Evolutionary conservation across 805 yeast species (phyloP).

Genomic region (Wickerhamiella occidentalis): DNA sequence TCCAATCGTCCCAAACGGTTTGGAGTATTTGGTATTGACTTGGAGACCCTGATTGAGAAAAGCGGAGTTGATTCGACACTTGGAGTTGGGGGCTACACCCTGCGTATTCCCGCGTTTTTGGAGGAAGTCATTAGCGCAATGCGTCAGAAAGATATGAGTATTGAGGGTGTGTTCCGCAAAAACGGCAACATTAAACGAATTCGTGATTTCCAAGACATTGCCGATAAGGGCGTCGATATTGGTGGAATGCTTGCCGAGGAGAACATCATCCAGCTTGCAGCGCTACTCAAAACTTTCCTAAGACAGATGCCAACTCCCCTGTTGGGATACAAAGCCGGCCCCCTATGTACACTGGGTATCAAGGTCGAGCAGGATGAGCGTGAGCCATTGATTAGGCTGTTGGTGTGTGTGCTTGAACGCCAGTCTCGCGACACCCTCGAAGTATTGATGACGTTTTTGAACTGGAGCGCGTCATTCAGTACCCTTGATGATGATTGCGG

Average conservation of each 20-base stretch:
- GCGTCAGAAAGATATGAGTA: constrained; percentile 85
- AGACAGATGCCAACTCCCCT: constrained; percentile 90
- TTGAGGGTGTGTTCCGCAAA: constrained; percentile 88
- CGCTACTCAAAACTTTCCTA: constrained; percentile 77
- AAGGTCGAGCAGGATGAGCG: constrained; percentile 23
- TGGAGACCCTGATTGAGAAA: constrained; percentile 51
- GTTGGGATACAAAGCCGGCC: constrained; percentile 61
- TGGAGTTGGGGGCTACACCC: constrained; percentile 62
- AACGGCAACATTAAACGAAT: constrained; percentile 87
- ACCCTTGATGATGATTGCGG: constrained; percentile 82
- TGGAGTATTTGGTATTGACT: constrained; percentile 67
- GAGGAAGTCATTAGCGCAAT: constrained; percentile 78
- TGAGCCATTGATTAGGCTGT: constrained; percentile 28
- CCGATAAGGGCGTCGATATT: constrained; percentile 60
- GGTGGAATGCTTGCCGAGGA: constrained; percentile 63
- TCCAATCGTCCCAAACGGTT: constrained; percentile 18
- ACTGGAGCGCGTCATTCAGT: constrained; percentile 94
- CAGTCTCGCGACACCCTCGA: constrained; percentile 76
- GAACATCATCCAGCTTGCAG: constrained; percentile 85
- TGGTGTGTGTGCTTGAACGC: constrained; percentile 68
- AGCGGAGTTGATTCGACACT: constrained; percentile 75
- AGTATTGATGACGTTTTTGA: constrained; percentile 70
- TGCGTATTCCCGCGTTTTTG: constrained; percentile 71
- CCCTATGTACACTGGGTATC: constrained; percentile 52
- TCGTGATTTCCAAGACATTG: constrained; percentile 55